A percentile compares a stretch with the other conserved stretches of the same genome.
Conservation (phyloP, 441 rosid genomes). For the Populus hybrid region DNA sequence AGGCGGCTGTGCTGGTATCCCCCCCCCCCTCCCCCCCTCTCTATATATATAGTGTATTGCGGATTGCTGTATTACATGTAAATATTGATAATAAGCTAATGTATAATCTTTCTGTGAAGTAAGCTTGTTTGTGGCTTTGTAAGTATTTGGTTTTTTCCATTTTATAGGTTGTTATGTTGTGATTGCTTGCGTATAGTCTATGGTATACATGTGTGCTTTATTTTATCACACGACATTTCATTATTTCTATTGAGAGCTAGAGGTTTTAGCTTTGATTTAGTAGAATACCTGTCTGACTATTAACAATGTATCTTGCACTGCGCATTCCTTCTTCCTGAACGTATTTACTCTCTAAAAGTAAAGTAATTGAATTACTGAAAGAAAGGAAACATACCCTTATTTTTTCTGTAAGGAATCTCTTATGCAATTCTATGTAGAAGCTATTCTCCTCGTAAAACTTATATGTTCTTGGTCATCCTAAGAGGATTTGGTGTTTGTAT, state of each 20-base stretch:
- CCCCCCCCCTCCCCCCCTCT: not conserved
- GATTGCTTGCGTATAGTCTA: not conserved
- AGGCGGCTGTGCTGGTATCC: constrained; percentile 70
- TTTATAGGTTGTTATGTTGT: not conserved
- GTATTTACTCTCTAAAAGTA: not conserved
- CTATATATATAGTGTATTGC: too few relatives aligned
- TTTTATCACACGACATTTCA: not conserved
- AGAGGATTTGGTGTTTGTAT: not conserved
- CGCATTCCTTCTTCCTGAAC: not conserved
- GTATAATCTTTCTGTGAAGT: not conserved
- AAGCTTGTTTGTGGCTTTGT: not conserved
- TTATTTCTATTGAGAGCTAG: not conserved
- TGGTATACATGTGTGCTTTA: not conserved
- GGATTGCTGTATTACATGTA: not conserved
- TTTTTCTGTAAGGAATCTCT: not conserved
- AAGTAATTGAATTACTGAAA: not conserved
- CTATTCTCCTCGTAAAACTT: not conserved
- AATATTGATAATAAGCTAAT: not conserved
- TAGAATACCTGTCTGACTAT: not conserved
- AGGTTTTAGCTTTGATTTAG: not conserved
- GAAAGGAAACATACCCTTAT: not conserved
- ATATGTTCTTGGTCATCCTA: not conserved
- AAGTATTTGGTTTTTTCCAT: not conserved
- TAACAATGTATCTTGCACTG: not conserved
- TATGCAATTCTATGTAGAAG: too few relatives aligned